A percentile compares a stretch with the other conserved stretches of the same genome.
Evolutionary conservation across 495 filamentous ascomycete species (phyloP).

Genomic region (Copromyces sp.): DNA sequence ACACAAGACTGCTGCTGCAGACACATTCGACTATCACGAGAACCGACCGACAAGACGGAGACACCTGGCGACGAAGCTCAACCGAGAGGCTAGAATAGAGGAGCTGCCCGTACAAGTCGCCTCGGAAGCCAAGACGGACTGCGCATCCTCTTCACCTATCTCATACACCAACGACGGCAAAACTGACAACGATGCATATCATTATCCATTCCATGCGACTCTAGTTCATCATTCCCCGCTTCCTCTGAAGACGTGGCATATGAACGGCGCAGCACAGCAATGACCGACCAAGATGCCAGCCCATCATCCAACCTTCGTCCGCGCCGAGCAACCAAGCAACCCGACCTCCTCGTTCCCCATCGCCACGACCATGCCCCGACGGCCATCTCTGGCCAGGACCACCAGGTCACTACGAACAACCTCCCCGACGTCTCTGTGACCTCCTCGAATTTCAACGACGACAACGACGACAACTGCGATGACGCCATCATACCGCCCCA

Average conservation of each 20-base stretch:
- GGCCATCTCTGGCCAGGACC: not conserved
- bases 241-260: constrained; percentile 2
- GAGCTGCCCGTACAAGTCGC: not conserved
- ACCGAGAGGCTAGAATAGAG: not conserved
- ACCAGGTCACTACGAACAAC: constrained; percentile 8
- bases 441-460: not conserved
- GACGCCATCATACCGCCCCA: constrained; percentile 8
- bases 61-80: not conserved
- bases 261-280: constrained; percentile 11
- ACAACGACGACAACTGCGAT: not conserved
- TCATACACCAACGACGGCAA: not conserved
- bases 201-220: not conserved
- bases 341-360: constrained; percentile 5
- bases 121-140: not conserved
- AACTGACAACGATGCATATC: not conserved
- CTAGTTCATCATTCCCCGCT: not conserved
- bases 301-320: constrained; percentile 12
- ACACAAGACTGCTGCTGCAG: not conserved
- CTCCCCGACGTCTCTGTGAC: not conserved
- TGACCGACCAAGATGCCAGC: constrained; percentile 19
- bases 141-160: not conserved
- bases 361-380: constrained; percentile 7
- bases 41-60: not conserved
- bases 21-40: not conserved
- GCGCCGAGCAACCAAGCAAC: constrained; percentile 11